A percentile compares a stretch with the other conserved stretches of the same genome.
Evolutionary conservation across 2,329 filamentous ascomycete species (phyloP).

Genomic region (Aspergillus aculeatus): DNA sequence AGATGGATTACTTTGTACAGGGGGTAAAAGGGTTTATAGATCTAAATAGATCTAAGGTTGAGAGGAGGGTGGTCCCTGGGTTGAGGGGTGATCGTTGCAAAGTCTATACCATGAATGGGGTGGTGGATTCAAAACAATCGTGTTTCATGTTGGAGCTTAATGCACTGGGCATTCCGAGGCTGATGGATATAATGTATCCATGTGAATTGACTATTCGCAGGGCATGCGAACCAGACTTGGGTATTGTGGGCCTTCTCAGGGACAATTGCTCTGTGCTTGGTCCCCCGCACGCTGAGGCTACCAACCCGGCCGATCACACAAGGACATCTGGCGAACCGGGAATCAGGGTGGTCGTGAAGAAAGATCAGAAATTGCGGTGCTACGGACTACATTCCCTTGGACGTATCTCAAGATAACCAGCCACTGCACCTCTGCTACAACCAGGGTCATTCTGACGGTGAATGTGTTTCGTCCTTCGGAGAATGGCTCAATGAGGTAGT

Average conservation of each 20-base stretch:
- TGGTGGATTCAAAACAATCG: too few species aligned
- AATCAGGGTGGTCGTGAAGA: too few species aligned
- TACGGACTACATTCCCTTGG: background rate
- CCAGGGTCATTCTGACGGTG: background rate
- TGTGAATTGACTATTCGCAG: background rate
- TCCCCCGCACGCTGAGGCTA: background rate
- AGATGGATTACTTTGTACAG: background rate
- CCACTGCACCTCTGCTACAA: background rate
- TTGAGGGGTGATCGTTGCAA: too few species aligned
- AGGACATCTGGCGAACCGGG: background rate
- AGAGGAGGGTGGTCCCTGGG: too few species aligned
- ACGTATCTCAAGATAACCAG: background rate
- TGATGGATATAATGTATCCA: background rate
- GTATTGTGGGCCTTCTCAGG: background rate
- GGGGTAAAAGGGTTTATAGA: background rate
- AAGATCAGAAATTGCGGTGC: too few species aligned
- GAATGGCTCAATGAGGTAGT: background rate
- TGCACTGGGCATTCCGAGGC: background rate
- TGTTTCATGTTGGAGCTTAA: background rate
- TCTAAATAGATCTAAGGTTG: too few species aligned
- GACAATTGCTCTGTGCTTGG: background rate
- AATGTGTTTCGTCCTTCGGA: background rate
- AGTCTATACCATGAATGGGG: too few species aligned
- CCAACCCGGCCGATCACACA: background rate
- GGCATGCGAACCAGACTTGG: too few species aligned